A percentile compares a stretch with the other conserved stretches of the same genome.
Evolutionary conservation across 345 rosid species (phyloP).

Genomic region (Murraya paniculata): DNA sequence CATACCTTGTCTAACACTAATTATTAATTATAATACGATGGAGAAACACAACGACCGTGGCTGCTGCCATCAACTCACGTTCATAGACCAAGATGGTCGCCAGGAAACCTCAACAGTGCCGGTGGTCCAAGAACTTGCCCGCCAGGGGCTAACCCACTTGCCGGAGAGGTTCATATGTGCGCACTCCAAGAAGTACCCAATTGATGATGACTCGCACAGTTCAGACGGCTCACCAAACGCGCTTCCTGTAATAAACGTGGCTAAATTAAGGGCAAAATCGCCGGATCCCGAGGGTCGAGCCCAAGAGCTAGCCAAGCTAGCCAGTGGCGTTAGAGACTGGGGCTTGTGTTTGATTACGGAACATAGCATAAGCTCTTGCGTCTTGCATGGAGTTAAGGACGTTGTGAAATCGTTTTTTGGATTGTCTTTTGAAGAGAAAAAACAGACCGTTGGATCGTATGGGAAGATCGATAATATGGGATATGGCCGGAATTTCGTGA

Average conservation of each 20-base stretch:
- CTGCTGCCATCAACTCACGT: constrained; percentile 6
- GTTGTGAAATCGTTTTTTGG: constrained; percentile 23
- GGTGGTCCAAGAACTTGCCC: constrained; percentile 20
- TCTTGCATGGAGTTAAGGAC: constrained; percentile 13
- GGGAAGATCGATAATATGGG: too few species aligned
- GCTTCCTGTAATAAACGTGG: not conserved
- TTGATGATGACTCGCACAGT: not conserved
- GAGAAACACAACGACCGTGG: not conserved
- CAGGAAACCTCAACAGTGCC: constrained; percentile 10
- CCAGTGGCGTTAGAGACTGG: constrained; percentile 2
- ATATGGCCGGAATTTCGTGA: constrained; percentile 15
- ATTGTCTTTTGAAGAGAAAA: too few species aligned
- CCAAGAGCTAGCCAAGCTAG: constrained; percentile 22
- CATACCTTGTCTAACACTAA: too few species aligned
- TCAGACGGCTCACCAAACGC: not conserved
- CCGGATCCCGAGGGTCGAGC: not conserved
- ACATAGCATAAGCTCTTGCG: not conserved
- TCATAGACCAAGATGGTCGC: not conserved
- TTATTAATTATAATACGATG: not conserved
- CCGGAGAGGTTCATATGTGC: constrained; percentile 1
- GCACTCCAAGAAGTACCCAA: not conserved
- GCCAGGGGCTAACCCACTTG: not conserved
- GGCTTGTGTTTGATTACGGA: constrained; percentile 19
- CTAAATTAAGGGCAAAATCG: not conserved
- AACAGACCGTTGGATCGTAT: too few species aligned